Percentiles rank a stretch among this genome's conserved stretches.
phyloP scores from a whole-genome alignment of 805 yeast species.

The Peterozyma toletana region DNA sequence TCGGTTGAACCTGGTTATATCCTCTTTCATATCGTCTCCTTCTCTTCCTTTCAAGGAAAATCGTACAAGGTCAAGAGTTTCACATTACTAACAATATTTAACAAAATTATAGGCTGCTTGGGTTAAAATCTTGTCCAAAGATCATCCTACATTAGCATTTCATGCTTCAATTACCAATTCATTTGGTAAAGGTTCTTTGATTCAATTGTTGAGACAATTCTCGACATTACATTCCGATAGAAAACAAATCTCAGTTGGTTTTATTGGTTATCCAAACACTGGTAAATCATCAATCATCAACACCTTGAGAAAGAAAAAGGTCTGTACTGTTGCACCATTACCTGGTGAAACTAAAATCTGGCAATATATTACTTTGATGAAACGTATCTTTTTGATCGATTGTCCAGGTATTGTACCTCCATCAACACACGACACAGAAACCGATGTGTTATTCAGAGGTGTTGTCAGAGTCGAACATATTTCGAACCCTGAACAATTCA shows the following conservation, averaged over 20 bases:
- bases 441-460: conserved; percentile 91
- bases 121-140: conserved; percentile 91
- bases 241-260: conserved; percentile 94
- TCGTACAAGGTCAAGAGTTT: not conserved
- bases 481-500: conserved; percentile 89
- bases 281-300: conserved; percentile 96
- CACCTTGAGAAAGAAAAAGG: conserved; percentile 90
- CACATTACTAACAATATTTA: conserved; percentile 24
- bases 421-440: conserved; percentile 77
- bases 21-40: conserved; percentile 6
- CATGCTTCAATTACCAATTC: conserved; percentile 97
- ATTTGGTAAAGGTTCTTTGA: conserved; percentile 94
- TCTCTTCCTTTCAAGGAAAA: not conserved
- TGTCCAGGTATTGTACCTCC: conserved; percentile 99
- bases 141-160: conserved; percentile 91
- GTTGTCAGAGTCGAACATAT: conserved; percentile 99
- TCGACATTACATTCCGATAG: conserved; percentile 86
- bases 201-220: conserved; percentile 89
- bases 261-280: conserved; percentile 97
- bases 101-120: conserved; percentile 76
- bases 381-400: conserved; percentile 88
- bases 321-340: conserved; percentile 94
- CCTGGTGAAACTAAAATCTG: conserved; percentile 99
- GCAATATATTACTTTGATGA: conserved; percentile 98
- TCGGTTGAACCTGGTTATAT: not conserved